These are phyloP conservation scores for Cymbopogon flexuosus DNA, from an alignment of 202 grass and related monocot genomes.

Conservation along the genomic window DNA sequence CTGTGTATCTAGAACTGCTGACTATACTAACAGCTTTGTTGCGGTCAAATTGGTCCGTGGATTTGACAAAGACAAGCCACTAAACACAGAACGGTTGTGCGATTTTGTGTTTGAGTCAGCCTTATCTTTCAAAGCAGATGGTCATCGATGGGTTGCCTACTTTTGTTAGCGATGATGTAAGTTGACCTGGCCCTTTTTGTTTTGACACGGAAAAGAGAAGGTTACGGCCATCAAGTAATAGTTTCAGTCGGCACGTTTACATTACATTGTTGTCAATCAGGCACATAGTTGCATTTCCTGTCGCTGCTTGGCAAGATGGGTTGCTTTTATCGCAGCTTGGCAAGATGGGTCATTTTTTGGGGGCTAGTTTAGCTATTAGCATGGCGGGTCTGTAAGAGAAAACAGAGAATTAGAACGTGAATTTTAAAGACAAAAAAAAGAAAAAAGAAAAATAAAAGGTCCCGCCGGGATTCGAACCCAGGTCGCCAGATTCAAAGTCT, in stretches of 20 bases:
- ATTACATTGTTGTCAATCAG: background rate
- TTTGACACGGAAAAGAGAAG: background rate
- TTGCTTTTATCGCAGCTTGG: background rate
- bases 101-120: background rate
- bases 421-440: background rate
- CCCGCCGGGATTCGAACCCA: slow-evolving; percentile 88
- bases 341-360: too few relatives aligned
- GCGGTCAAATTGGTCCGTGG: background rate
- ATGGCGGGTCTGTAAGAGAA: background rate
- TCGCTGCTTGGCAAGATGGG: background rate
- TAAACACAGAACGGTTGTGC: background rate
- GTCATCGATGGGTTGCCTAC: background rate
- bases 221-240: background rate
- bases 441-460: slow-evolving; percentile 19
- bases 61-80: background rate
- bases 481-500: slow-evolving; percentile 99
- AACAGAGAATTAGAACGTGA: background rate
- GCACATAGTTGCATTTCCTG: background rate
- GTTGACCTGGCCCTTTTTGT: background rate
- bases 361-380: too few relatives aligned
- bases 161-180: background rate
- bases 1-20: background rate
- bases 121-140: background rate
- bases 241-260: background rate
- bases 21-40: background rate